Evolutionary conservation across 345 rosid species (phyloP), one percentile per base, ranked within the genome.

Genomic region (Eucalyptus curtisii): DNA sequence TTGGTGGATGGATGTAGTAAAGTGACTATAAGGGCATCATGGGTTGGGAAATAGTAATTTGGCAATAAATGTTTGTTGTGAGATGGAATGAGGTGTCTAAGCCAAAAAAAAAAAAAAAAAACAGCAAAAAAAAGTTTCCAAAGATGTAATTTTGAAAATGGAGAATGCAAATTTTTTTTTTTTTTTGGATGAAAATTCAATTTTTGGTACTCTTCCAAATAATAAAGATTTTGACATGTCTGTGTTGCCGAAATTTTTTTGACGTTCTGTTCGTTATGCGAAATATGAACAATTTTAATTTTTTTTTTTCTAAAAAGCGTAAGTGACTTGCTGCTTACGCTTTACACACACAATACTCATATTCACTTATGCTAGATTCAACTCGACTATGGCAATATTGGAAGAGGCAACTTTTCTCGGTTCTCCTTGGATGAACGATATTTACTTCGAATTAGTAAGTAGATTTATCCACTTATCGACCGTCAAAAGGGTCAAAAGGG

Each of bases 261-360:
- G 13, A 27, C 0, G 1, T 5, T 59, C 0, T 6, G 2, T 6
- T 27, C 1, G 0, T 55, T 24, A 24, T 55, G 0, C 1, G 1
- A 17, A 55, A 55, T 4, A 24, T 55, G 6, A 55, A 55, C 24
- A 6, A 24, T 24, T 17, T 52, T 52, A 52, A 52, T 52, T 52
- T 52, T 52, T 3, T 44, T 49, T 52, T 52, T 52, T 52, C 10
- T 19, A 52, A 7, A 52, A 52, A 14, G 52, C 7, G 3, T 49
- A 49, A 49, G 7, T 2, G 52, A 0, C 52, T 2, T 49, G 50
- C 24, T 7, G 55, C 53, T 14, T 49, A 49, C 7, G 1, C 10
- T 53, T 53, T 53, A 53, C 27, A 8, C 49, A 55, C n/a, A 61
- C 7, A 30, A 61, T 61, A n/a, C 17, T 61, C 17, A 6, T 24